Evolutionary conservation across 1,284 basidiomycete species (phyloP).

Genomic region (Neonothopanus nambi): DNA sequence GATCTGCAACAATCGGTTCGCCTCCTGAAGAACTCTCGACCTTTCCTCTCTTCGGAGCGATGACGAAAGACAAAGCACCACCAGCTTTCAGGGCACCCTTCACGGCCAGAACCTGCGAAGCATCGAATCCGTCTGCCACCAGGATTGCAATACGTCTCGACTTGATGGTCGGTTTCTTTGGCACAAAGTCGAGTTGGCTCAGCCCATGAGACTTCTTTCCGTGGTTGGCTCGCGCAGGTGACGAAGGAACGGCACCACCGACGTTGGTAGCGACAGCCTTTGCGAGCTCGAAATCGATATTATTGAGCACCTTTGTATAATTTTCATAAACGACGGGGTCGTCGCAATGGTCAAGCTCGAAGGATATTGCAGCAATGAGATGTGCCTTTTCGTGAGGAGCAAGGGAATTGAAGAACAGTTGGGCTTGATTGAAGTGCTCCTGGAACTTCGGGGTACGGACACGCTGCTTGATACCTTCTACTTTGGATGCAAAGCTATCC

Average conservation of each 20-base stretch:
- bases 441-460: slow-evolving; percentile 71
- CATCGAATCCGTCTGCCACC: slow-evolving; percentile 73
- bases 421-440: slow-evolving; percentile 69
- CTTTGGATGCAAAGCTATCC: slow-evolving; percentile 48
- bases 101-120: slow-evolving; percentile 55
- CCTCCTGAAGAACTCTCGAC: slow-evolving; percentile 45
- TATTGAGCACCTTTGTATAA: slow-evolving; percentile 65
- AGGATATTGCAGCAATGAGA: slow-evolving; percentile 65
- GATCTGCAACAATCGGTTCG: slow-evolving; percentile 52
- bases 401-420: slow-evolving; percentile 83
- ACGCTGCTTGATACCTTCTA: slow-evolving; percentile 70
- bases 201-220: slow-evolving; percentile 54
- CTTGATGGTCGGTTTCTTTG: slow-evolving; percentile 64
- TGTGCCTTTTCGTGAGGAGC: slow-evolving; percentile 65
- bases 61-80: slow-evolving; percentile 62
- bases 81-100: slow-evolving; percentile 51
- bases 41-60: slow-evolving; percentile 67
- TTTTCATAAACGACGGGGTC: slow-evolving; percentile 71
- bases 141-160: slow-evolving; percentile 75
- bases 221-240: slow-evolving; percentile 50
- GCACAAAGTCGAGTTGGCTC: slow-evolving; percentile 60
- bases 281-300: slow-evolving; percentile 72
- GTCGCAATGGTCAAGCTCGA: slow-evolving; percentile 80
- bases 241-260: slow-evolving; percentile 56
- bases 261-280: slow-evolving; percentile 63